A percentile compares a stretch with the other conserved stretches of the same genome.
Conservation (phyloP, 495 filamentous ascomycete genomes). For the Xylaria sp. region DNA sequence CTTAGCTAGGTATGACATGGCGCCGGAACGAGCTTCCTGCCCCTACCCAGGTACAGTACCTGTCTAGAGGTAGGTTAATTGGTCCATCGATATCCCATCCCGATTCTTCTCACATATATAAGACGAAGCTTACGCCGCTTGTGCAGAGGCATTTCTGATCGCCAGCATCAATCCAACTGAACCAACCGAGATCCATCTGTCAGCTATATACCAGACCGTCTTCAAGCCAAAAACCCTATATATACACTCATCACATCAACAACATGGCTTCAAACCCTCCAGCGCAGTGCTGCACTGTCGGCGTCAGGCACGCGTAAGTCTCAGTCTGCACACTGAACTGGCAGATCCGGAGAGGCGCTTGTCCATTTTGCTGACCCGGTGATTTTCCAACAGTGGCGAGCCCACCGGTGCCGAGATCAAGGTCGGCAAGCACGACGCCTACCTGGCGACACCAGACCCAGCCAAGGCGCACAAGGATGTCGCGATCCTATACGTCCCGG, state of each 20-base stretch:
- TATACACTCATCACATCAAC: neutral
- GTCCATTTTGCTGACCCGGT: neutral
- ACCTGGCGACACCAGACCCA: slow-evolving; percentile 56
- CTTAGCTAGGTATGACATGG: neutral
- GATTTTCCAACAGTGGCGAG: slow-evolving; percentile 38
- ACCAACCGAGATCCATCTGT: neutral
- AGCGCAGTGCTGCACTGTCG: slow-evolving; percentile 62
- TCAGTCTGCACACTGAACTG: neutral
- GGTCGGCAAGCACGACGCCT: slow-evolving; percentile 54
- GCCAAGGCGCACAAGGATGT: slow-evolving; percentile 53
- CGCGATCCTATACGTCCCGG: slow-evolving; percentile 65
- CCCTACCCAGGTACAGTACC: too few relatives aligned
- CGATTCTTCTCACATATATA: neutral
- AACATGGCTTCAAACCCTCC: slow-evolving; percentile 67
- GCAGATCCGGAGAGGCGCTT: neutral
- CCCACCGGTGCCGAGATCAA: slow-evolving; percentile 51
- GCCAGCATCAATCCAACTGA: neutral
- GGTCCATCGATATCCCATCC: neutral
- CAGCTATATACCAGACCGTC: neutral
- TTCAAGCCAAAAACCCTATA: neutral
- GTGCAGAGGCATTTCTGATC: neutral
- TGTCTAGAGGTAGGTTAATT: neutral
- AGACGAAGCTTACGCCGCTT: neutral
- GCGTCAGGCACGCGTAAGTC: slow-evolving; percentile 53
- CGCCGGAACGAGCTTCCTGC: neutral